Base-by-base conservation (phyloP, 352 stramenopile species). In the Phytophthora capsici region DNA sequence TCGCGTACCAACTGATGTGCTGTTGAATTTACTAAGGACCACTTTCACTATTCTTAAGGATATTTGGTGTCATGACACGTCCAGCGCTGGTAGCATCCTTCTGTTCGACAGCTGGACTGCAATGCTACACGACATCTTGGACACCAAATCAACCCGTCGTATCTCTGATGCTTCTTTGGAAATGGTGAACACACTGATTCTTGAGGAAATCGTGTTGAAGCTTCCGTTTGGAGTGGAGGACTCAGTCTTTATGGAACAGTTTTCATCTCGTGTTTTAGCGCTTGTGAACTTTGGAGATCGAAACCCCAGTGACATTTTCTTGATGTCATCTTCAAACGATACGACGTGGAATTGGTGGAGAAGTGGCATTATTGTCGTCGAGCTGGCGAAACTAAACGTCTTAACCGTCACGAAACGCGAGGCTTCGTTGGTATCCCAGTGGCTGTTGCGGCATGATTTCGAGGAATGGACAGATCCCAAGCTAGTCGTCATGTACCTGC, bases 341-440 rank as follows among this genome's bases (percentile, higher is more conserved):
- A 73, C 61, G 5, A 25, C 45, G 25, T 80, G 72, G 72, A 67
- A 38, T 47, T 81, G 73, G 69, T 81, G 73, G 73, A 65, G 58
- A 55, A 75, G 54, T 38, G 64, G 63, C 17, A 17, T 77, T 14
- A 59, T 78, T 46, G 19, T 78, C 19, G 45, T 63, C 20, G 63
- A 71, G 32, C 48, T 81, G 26, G 58, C 63, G 10, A 53, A 64
- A 16, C 37, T 61, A 7, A 48, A 62, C 1, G 50, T 60, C 19
- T 22, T 67, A 32, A 13, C 34, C 3, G 34, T 76, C 12, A 58
- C 41, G 3, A 75, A 77, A 16, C 65, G 66, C 3, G 64, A 81
- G 53, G 28, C 59, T 6, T 66, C 69, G 17, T 26, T 78, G 4
- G 20, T 64, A 14, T 58, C 73, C 36, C 69, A 81, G 28, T 81